These are phyloP conservation scores for Raffaelea arxii DNA, from an alignment of 2,329 filamentous ascomycete species.

Conservation along the genomic window DNA sequence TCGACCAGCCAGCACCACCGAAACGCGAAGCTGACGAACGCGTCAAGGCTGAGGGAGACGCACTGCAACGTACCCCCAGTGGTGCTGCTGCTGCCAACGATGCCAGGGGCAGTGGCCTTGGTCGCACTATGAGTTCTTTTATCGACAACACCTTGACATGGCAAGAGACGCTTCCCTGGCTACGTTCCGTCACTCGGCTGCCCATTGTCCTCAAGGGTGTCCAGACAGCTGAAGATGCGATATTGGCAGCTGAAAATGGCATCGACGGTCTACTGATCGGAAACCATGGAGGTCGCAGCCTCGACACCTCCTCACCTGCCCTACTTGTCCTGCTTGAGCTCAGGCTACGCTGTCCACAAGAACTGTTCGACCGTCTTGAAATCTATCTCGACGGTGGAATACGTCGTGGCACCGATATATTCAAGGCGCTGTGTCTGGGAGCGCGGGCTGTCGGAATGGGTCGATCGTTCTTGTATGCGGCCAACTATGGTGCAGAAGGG, in stretches of 20 bases:
- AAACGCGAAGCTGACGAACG: slow-evolving; percentile 16
- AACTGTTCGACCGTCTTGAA: slow-evolving; percentile 50
- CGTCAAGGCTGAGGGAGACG: slow-evolving; percentile 28
- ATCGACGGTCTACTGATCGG: slow-evolving; percentile 48
- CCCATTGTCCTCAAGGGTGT: slow-evolving; percentile 60
- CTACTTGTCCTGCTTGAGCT: slow-evolving; percentile 54
- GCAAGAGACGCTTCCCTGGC: slow-evolving; percentile 57
- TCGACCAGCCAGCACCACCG: slow-evolving; percentile 41
- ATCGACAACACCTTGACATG: slow-evolving; percentile 50
- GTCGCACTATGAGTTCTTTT: slow-evolving; percentile 44
- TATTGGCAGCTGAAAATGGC: slow-evolving; percentile 34
- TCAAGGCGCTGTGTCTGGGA: slow-evolving; percentile 57
- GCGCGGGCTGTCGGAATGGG: slow-evolving; percentile 56
- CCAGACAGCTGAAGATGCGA: slow-evolving; percentile 56
- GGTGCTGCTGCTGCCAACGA: slow-evolving; percentile 41
- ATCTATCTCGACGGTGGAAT: slow-evolving; percentile 58
- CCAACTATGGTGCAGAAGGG: slow-evolving; percentile 52
- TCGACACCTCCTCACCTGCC: slow-evolving; percentile 41
- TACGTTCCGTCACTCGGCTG: slow-evolving; percentile 46
- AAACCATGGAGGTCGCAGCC: slow-evolving; percentile 58
- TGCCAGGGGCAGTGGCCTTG: slow-evolving; percentile 42
- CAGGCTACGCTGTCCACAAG: slow-evolving; percentile 48
- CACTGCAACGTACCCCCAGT: slow-evolving; percentile 39
- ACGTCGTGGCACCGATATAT: slow-evolving; percentile 54
- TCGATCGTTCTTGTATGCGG: slow-evolving; percentile 47